Base-by-base conservation (phyloP, 352 stramenopile species). In the Phytophthora meadii region DNA sequence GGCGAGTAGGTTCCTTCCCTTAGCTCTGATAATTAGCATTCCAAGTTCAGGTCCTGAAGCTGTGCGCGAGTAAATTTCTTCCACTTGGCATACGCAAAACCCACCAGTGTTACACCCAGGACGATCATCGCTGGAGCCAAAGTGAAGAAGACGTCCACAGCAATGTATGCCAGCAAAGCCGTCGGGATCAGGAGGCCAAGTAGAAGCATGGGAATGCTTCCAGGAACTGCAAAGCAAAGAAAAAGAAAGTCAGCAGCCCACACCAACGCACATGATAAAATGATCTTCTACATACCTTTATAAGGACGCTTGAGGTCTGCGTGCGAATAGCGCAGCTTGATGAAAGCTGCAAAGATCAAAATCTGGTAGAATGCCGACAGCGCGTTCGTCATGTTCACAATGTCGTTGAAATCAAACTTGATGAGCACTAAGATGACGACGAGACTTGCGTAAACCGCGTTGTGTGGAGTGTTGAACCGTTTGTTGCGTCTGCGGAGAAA, bases 371-470 rank as follows among this genome's bases (percentile, higher is more conserved):
- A 77, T 22, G 89, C 79, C 65, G 95, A 98, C 17, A 97, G 85
- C 25, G 95, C 87, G 72, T 98, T 98, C 25, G 95, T 82, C 76
- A 98, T 85, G 52, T 90, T 84, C 5, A 96, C 58, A 40, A 94
- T 89, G 27, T 84, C 79, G 36, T 96, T 73, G 56, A 97, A 93
- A 47, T 85, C 72, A 32, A 85, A 81, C 49, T 77, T 70, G 54
- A 82, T 79, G n/a, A 88, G 63, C 37, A 88, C 54, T 7, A 87
- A 54, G 25, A 88, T 83, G 55, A 88, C 66, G 15, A 81, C 28
- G 11, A 85, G 53, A 42, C 75, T 85, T 8, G 70, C 61, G 10
- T 77, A 61, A 15, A 88, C 72, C 0, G 77, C 61, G 37, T 82
- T 76, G 65, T 85, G 79, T 11, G 80, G 80, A 39, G 77, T 84